These are phyloP conservation scores for Globisporangium megalacanthum DNA, from an alignment of 352 stramenopile species.

Conservation along the genomic window DNA sequence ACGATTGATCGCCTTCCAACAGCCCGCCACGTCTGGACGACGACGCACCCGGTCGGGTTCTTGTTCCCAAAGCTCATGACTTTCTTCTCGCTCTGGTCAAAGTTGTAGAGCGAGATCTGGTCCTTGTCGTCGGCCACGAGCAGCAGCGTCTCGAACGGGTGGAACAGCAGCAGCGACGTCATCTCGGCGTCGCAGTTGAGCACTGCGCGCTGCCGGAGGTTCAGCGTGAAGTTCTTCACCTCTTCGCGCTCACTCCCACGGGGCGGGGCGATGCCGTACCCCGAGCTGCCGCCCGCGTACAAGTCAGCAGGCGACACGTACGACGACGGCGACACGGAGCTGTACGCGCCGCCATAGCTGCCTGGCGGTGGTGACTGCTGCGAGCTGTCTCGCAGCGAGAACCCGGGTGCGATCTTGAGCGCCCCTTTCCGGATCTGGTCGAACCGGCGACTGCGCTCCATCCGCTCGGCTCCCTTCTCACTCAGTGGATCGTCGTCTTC, in stretches of 20 bases:
- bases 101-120: conserved; percentile 94
- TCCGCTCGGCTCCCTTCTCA: conserved; percentile 58
- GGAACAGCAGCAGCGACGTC: conserved; percentile 95
- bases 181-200: conserved; percentile 92
- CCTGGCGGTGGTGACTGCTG: not conserved
- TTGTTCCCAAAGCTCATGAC: conserved; percentile 80
- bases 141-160: conserved; percentile 93
- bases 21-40: no score
- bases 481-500: conserved; percentile 79
- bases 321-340: conserved; percentile 11
- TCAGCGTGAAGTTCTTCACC: conserved; percentile 74
- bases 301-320: conserved; percentile 15
- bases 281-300: conserved; percentile 18
- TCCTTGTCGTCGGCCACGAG: conserved; percentile 94
- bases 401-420: conserved; percentile 59
- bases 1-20: not conserved
- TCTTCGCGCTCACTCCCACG: conserved; percentile 50
- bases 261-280: conserved; percentile 25
- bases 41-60: conserved; percentile 69
- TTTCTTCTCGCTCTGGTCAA: conserved; percentile 86
- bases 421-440: conserved; percentile 51
- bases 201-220: conserved; percentile 88
- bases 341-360: conserved; percentile 4
- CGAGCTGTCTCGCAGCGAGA: conserved; percentile 21
- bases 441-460: conserved; percentile 59